Percentiles rank a stretch among this genome's conserved stretches.
Conservation (phyloP, 495 filamentous ascomycete species). For the Articulospora tetracladia region DNA sequence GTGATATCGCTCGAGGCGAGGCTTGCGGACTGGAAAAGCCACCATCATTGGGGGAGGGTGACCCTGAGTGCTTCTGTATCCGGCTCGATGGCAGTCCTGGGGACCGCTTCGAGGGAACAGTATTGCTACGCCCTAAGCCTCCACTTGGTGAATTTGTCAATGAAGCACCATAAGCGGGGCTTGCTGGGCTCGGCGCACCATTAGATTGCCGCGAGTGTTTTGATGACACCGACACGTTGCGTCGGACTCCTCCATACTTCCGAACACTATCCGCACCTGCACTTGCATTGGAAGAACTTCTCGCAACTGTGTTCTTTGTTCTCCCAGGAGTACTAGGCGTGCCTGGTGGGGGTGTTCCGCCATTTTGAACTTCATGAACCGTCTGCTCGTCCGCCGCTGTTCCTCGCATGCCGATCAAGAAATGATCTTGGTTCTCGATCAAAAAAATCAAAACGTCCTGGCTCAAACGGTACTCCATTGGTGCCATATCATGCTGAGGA, state of each 20-base stretch:
- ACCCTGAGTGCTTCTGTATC: conserved; percentile 22
- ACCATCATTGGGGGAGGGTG: conserved; percentile 19
- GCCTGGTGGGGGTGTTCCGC: conserved; percentile 53
- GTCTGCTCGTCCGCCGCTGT: conserved; percentile 86
- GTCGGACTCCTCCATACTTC: conserved; percentile 69
- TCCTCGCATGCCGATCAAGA: conserved; percentile 90
- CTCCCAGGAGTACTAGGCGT: conserved; percentile 36
- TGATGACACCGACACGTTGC: conserved; percentile 74
- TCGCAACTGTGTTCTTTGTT: conserved; percentile 49
- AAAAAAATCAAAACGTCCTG: conserved; percentile 97
- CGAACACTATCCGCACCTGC: conserved; percentile 81
- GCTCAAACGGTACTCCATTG: conserved; percentile 87
- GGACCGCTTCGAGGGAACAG: conserved; percentile 88
- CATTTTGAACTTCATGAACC: conserved; percentile 75
- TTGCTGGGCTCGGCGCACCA: conserved; percentile 65
- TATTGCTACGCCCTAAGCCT: conserved; percentile 88
- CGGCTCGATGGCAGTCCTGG: conserved; percentile 56
- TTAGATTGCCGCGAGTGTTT: conserved; percentile 70
- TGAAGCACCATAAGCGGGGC: conserved; percentile 51
- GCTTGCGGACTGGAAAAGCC: conserved; percentile 31
- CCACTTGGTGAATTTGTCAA: conserved; percentile 40
- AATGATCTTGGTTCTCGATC: conserved; percentile 93
- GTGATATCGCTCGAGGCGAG: conserved; percentile 28
- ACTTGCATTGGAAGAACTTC: conserved; percentile 84
- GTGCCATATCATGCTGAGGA: conserved; percentile 90